Conservation (phyloP, 257 asterid genomes). For the Solanum chmielewskii region DNA sequence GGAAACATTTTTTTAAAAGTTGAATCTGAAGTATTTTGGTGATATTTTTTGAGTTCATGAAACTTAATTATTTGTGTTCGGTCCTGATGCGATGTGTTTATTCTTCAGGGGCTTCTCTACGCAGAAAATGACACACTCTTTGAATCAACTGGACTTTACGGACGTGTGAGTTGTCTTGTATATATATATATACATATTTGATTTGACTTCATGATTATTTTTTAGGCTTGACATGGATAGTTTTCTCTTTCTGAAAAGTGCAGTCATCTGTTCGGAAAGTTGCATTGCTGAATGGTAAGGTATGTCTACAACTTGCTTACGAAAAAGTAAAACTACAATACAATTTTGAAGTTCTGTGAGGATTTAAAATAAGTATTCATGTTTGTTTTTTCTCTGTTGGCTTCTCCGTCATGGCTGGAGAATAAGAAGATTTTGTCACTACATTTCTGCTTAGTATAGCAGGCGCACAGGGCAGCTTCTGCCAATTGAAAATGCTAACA, state of each 20-base stretch:
- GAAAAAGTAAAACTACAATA: not conserved
- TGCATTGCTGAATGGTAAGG: constrained; percentile 73
- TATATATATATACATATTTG: not conserved
- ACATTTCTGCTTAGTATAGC: not conserved
- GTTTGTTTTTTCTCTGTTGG: not conserved
- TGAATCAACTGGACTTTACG: constrained; percentile 85
- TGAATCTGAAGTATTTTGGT: not conserved
- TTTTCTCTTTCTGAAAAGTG: constrained; percentile 13
- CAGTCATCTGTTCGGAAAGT: constrained; percentile 96
- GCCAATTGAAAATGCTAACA: not conserved
- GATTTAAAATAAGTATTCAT: not conserved
- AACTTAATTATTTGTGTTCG: not conserved
- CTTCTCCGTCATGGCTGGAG: not conserved
- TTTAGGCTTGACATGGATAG: constrained; percentile 1
- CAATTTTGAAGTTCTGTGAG: not conserved
- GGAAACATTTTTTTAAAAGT: not conserved
- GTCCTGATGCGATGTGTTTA: not conserved
- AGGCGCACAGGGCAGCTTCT: not conserved
- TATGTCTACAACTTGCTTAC: constrained; percentile 7
- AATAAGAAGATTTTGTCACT: not conserved
- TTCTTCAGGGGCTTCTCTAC: constrained; percentile 79
- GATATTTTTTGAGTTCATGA: not conserved
- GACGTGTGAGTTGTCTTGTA: constrained; percentile 38
- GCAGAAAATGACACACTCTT: constrained; percentile 65
- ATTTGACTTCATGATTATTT: not conserved